Evolutionary conservation across 306 rosid genomes (phyloP), one percentile per base, ranked within the genome.

Genomic region (Fagus sylvatica): DNA sequence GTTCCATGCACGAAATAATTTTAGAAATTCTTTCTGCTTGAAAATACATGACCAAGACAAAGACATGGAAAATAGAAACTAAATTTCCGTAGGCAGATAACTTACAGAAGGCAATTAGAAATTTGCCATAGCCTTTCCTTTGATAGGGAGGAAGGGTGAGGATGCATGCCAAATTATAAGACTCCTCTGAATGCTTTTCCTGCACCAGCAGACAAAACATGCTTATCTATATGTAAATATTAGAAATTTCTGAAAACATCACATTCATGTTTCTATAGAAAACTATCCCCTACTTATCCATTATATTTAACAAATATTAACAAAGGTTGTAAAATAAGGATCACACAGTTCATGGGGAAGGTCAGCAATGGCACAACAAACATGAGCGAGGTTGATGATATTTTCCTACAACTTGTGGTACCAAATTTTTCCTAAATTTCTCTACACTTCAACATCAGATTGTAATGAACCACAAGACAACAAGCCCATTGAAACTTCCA

Each of bases 161-260:
- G 80, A 96, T 96, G 81, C 98, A 96, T 22, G 99, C 99, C 88
- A 96, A 82, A 72, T 96, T 96, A 84, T 96, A 96, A 61, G 99
- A 96, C 72, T 96, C 98, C 89, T 96, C 99, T 0, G 99, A 96
- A 88, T 96, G 99, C 75, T 96, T 96, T 86, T 96, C 99, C 99
- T 96, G 87, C 81, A 86, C 11, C 46, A 81, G 13, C 71, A 84
- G 65, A 57, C 7, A 69, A 42, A 39, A 28, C 68, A 28, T 32
- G 64, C 48, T 72, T 17, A 48, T 33, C 53, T 17, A 69, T 0
- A 56, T 6, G 30, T 19, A 28, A 4, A 41, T 40, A 69, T 41
- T 11, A 30, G 55, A 43, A 2, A 6, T 46, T 42, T 42, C 10
- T 5, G 16, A 19, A 43, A 43, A 46, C 2, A 33, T 42, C 34